Evolutionary conservation across 441 rosid species (phyloP), one percentile per base, ranked within the genome.

Genomic region (Populus hybrid): DNA sequence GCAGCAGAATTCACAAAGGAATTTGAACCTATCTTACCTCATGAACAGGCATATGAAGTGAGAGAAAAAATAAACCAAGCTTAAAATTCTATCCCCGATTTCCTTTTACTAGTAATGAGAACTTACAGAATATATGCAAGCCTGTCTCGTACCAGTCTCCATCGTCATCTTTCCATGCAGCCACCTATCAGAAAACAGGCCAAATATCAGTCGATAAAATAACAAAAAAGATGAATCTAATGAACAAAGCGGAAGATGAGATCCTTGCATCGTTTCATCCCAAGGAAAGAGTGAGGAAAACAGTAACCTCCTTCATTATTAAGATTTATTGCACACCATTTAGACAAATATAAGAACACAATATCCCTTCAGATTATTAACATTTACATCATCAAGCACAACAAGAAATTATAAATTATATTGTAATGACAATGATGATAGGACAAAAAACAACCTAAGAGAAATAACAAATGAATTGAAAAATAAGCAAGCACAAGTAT

Each of bases 61-160:
- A 38, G 42, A 73, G 36, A 7, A 28, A 35, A 11, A 28, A 46
- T 67, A 72, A 21, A 67, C 9, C 10, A 26, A 67, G 32, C n/a
- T 11, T 73, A 50, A 67, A 69, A 46, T 24, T 68, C 4, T 4
- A 8, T 38, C 11, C 42, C 42, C 2, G 0, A 38, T 38, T 38
- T 38, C 42, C 42, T 38, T 38, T 38, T 10, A 38, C 42, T 38
- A 38, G 42, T 38, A 9, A 38, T 38, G 11, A 38, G 42, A 67
- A 85, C 99, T 93, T 88, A 95, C 98, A 95, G 85, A 95, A 95
- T 84, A 95, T 93, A 84, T 95, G 99, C 83, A 95, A 83, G 50
- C 99, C 97, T 50, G 98, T 95, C 84, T 95, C 98, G 40, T 93
- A 93, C 95, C 99, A 95, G 82, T 95, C 98, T 70, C 98, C 98